phyloP scores from a whole-genome alignment of 257 asterid genomes.

The Forsythia viridissima region DNA sequence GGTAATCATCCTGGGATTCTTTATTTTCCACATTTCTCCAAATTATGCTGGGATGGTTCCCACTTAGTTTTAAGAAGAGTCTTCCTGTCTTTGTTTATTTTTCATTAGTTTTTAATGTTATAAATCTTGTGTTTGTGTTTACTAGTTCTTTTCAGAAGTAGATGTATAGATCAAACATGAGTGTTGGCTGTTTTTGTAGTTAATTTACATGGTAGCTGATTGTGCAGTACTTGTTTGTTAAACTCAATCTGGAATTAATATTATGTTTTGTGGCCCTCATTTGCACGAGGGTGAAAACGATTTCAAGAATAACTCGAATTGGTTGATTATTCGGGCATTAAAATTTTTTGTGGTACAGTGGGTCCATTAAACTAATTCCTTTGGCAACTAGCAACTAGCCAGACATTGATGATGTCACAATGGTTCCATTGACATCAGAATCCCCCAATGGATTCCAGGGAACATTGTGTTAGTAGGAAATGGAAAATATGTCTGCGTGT shows the following conservation, averaged over 20 bases:
- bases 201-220: constrained; percentile 30
- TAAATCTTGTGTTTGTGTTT: constrained; percentile 22
- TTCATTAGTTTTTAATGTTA: constrained; percentile 13
- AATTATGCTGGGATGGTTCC: constrained; percentile 56
- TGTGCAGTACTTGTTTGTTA: constrained; percentile 12
- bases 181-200: constrained; percentile 20
- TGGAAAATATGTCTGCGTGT: too few relatives aligned
- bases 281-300: neutral
- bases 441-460: too few relatives aligned
- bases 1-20: constrained; percentile 29
- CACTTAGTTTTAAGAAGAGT: constrained; percentile 45
- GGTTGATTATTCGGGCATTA: neutral
- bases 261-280: neutral
- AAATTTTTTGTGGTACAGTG: too few relatives aligned
- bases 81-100: neutral
- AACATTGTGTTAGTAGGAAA: too few relatives aligned
- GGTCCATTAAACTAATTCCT: too few relatives aligned
- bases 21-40: constrained; percentile 41
- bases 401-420: too few relatives aligned
- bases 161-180: constrained; percentile 36
- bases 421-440: too few relatives aligned
- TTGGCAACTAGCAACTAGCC: too few relatives aligned
- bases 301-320: neutral
- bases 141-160: constrained; percentile 22
- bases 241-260: constrained; percentile 6